A percentile compares a stretch with the other conserved stretches of the same genome.
These are phyloP conservation scores for Agapanthus africanus DNA, from an alignment of 106 monocot genomes.

Conservation along the genomic window DNA sequence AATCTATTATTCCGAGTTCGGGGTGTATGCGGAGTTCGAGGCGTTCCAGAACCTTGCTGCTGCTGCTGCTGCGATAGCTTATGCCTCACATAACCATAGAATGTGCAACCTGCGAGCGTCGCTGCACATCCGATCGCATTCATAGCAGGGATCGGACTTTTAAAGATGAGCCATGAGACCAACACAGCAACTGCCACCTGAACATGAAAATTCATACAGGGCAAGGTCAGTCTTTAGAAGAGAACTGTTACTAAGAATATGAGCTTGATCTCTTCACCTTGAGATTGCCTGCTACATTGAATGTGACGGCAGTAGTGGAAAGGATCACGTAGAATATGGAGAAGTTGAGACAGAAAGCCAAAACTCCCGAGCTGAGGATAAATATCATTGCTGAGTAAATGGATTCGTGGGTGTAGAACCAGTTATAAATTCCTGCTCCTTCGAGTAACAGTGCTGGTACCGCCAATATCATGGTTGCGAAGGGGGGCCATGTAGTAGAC, in stretches of 20 bases:
- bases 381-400: slow-evolving; percentile 51
- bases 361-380: slow-evolving; percentile 61
- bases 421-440: slow-evolving; percentile 60
- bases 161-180: slow-evolving; percentile 88
- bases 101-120: slow-evolving; percentile 84
- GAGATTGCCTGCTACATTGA: slow-evolving; percentile 92
- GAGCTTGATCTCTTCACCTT: slow-evolving; percentile 42
- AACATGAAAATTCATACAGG: not conserved
- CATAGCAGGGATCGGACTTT: slow-evolving; percentile 77
- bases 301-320: slow-evolving; percentile 90
- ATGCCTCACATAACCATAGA: slow-evolving; percentile 88
- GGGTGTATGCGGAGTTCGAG: slow-evolving; percentile 20
- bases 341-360: slow-evolving; percentile 96
- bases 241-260: not conserved
- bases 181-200: slow-evolving; percentile 92
- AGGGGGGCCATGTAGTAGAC: slow-evolving; percentile 98
- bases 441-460: slow-evolving; percentile 74
- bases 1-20: slow-evolving; percentile 21
- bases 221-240: not conserved
- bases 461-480: slow-evolving; percentile 80
- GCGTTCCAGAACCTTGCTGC: slow-evolving; percentile 28
- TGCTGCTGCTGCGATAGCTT: slow-evolving; percentile 59
- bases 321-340: slow-evolving; percentile 98
- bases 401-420: slow-evolving; percentile 55
- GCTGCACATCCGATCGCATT: slow-evolving; percentile 83